These are phyloP conservation scores for Raffaelea arxii DNA, from an alignment of 2,329 filamentous ascomycete species.

Conservation along the genomic window DNA sequence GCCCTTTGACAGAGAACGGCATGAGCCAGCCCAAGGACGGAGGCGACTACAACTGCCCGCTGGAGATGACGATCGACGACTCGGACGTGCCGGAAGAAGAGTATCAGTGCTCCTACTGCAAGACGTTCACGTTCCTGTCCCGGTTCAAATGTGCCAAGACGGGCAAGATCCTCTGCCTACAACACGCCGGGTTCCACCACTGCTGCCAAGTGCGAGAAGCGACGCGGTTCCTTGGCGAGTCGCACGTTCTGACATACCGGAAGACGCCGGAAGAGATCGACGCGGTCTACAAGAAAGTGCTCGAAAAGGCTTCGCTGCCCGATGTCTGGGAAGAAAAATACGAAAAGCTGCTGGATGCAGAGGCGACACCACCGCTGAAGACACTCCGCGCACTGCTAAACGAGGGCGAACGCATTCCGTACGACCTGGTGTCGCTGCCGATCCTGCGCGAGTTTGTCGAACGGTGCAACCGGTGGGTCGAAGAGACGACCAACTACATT, in stretches of 20 bases:
- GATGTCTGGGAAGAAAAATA: conserved; percentile 89
- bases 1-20: conserved; percentile 39
- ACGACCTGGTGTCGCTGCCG: conserved; percentile 72
- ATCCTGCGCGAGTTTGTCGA: conserved; percentile 85
- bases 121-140: conserved; percentile 83
- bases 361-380: conserved; percentile 77
- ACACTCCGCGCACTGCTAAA: conserved; percentile 71
- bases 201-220: conserved; percentile 65
- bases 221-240: conserved; percentile 57
- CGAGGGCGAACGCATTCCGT: conserved; percentile 94
- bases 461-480: conserved; percentile 94
- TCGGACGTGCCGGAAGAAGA: conserved; percentile 80
- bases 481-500: conserved; percentile 92
- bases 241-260: conserved; percentile 69
- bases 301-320: conserved; percentile 77
- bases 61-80: conserved; percentile 58
- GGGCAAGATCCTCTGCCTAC: conserved; percentile 71
- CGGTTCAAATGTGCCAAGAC: conserved; percentile 77
- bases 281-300: conserved; percentile 60
- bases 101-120: conserved; percentile 86
- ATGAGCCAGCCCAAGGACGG: too few species aligned
- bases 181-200: conserved; percentile 69
- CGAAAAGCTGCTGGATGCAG: conserved; percentile 73
- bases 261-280: conserved; percentile 63
- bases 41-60: conserved; percentile 34